Evolutionary conservation across 768 basidiomycete genomes (phyloP).

Genomic region (Mycena filopes): DNA sequence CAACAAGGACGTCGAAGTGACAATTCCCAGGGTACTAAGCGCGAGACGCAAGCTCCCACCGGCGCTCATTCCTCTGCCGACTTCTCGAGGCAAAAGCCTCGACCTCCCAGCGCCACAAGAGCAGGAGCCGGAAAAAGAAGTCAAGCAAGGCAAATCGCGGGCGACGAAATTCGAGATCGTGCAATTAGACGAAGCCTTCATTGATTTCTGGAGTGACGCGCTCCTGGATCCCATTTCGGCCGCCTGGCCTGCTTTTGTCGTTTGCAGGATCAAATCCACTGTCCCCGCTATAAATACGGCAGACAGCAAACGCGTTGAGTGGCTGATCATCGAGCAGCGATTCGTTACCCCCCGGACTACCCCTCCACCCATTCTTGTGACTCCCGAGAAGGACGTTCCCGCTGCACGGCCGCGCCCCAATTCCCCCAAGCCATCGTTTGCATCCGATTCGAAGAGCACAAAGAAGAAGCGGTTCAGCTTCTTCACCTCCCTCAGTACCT

Average conservation of each 20-base stretch:
- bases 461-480: constrained; percentile 74
- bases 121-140: constrained; percentile 27
- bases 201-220: constrained; percentile 86
- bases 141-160: constrained; percentile 47
- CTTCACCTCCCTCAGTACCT: constrained; percentile 54
- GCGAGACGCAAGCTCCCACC: constrained; percentile 40
- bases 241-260: constrained; percentile 74
- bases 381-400: constrained; percentile 32
- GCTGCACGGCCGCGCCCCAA: constrained; percentile 44
- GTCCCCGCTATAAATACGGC: constrained; percentile 38
- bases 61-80: constrained; percentile 31
- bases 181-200: constrained; percentile 83
- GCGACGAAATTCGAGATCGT: constrained; percentile 57
- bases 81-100: constrained; percentile 40
- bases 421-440: constrained; percentile 56
- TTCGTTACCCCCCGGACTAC: constrained; percentile 54
- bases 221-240: constrained; percentile 73
- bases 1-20: constrained; percentile 65
- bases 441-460: constrained; percentile 59
- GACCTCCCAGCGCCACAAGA: constrained; percentile 36
- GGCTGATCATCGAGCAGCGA: constrained; percentile 77
- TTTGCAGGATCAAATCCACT: constrained; percentile 71
- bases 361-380: constrained; percentile 31
- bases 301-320: constrained; percentile 58
- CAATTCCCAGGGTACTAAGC: constrained; percentile 53